Percentiles rank a stretch among this genome's conserved stretches.
These are phyloP conservation scores for Adansonia digitata DNA, from an alignment of 345 rosid species.

Conservation along the genomic window DNA sequence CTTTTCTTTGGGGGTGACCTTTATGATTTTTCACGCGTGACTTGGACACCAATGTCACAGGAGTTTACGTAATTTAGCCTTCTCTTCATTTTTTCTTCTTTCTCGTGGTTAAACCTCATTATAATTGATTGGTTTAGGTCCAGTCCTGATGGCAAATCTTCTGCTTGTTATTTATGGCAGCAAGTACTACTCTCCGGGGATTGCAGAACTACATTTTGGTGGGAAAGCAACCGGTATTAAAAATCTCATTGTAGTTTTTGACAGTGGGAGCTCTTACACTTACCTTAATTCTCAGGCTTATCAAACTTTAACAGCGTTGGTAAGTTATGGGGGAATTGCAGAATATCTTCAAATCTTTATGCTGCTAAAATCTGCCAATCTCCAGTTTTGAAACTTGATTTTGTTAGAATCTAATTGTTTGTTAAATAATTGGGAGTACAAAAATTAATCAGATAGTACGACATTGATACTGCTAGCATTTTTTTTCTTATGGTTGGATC, in stretches of 20 bases:
- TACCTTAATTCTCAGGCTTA: slow-evolving; percentile 66
- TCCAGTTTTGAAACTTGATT: not conserved
- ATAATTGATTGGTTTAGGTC: not conserved
- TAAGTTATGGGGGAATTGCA: slow-evolving; percentile 29
- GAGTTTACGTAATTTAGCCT: slow-evolving; percentile 38
- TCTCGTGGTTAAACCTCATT: slow-evolving; percentile 1
- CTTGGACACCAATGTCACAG: slow-evolving; percentile 77
- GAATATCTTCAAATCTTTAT: not conserved
- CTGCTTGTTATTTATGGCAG: slow-evolving; percentile 33
- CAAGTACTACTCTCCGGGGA: slow-evolving; percentile 74
- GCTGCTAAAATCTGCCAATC: not conserved
- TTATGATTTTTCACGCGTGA: slow-evolving; percentile 56
- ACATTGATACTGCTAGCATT: not conserved
- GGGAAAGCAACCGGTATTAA: slow-evolving; percentile 58
- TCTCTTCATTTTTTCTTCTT: not conserved
- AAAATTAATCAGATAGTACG: not conserved
- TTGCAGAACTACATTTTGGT: slow-evolving; percentile 55
- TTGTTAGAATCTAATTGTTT: not conserved
- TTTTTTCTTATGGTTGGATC: too few relatives aligned
- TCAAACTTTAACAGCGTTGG: slow-evolving; percentile 42
- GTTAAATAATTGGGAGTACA: not conserved
- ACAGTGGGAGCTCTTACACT: slow-evolving; percentile 94
- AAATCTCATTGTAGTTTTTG: slow-evolving; percentile 50
- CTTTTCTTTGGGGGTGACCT: slow-evolving; percentile 83
- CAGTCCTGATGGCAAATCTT: slow-evolving; percentile 11